A percentile compares a stretch with the other conserved stretches of the same genome.
These are phyloP conservation scores for Grosmannia clavigera DNA, from an alignment of 2,329 filamentous ascomycete species.

Conservation along the genomic window DNA sequence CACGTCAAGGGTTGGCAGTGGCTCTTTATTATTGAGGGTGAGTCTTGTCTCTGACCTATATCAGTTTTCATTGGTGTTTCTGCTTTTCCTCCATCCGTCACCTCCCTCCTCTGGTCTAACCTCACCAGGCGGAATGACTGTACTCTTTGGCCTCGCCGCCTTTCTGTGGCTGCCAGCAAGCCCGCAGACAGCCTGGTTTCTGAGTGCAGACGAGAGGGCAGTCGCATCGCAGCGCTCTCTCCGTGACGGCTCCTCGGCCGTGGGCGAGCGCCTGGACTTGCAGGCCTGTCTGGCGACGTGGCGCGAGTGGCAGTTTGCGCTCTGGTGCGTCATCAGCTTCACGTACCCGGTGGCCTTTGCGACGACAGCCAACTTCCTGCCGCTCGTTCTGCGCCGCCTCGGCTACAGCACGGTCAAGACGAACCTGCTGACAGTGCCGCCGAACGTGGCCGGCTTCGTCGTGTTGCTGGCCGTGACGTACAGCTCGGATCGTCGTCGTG, in stretches of 20 bases:
- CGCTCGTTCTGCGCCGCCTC: slow-evolving; percentile 9
- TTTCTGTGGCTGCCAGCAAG: slow-evolving; percentile 12
- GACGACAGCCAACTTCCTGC: slow-evolving; percentile 12
- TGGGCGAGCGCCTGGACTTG: slow-evolving; percentile 9
- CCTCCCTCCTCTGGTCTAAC: background rate
- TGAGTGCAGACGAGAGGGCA: slow-evolving; percentile 9
- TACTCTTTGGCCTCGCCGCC: slow-evolving; percentile 9
- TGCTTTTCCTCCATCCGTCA: background rate
- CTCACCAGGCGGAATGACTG: background rate
- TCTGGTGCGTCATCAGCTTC: slow-evolving; percentile 7
- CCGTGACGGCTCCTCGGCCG: slow-evolving; percentile 8
- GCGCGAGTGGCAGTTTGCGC: slow-evolving; percentile 1
- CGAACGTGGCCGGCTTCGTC: slow-evolving; percentile 9
- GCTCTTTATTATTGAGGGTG: slow-evolving; percentile 14
- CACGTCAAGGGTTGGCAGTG: slow-evolving; percentile 6
- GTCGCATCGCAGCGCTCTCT: slow-evolving; percentile 9
- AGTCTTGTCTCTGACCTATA: background rate
- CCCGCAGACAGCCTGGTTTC: slow-evolving; percentile 10
- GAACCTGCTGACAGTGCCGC: slow-evolving; percentile 13
- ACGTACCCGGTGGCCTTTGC: slow-evolving; percentile 10
- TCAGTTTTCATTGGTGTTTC: background rate
- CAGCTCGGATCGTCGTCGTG: slow-evolving; percentile 10
- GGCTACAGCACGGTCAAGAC: slow-evolving; percentile 11
- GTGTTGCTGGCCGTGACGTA: slow-evolving; percentile 10
- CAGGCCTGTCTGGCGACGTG: slow-evolving; percentile 5